Base-by-base conservation (phyloP, 192 early-diverging fungal species). In the Mortierella hygrophila region DNA sequence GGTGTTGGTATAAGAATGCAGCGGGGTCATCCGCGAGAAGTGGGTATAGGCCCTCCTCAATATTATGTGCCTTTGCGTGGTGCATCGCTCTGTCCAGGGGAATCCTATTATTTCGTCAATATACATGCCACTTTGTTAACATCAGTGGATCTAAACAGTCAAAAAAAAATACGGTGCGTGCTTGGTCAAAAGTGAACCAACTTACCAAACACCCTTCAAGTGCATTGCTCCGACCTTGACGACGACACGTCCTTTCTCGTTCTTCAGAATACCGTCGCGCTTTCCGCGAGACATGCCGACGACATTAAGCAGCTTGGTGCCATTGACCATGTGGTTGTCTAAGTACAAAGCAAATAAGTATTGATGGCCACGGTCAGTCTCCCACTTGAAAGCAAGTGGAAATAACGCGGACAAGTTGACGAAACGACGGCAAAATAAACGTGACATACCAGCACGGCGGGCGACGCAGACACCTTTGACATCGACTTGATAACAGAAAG, bases 161-260 rank as follows among this genome's bases (percentile, higher is more conserved):
- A n/a, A 5, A 6, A 6, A 23, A 3, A 52, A 8, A 46, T 37
- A 32, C 46, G 20, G 18, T 9, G 1, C 4, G 49, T 16, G 15
- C 18, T 52, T 4, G 49, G 35, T 35, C 18, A 52, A 20, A 52
- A 52, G 18, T 8, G 21, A 18, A 21, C 41, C 18, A 54, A 83
- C 90, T 87, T 89, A 93, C 96, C 96, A 97, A 73, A 97, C 96
- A 42, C 96, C 96, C 85, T 97, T 97, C 42, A 97, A 88, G 77
- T 95, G 94, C 95, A 97, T 96, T 6, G 96, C 93, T 32, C 96
- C 96, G 4, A 95, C 95, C 88, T 97, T 97, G 73, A 97, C 95
- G 9, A 97, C 96, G 9, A 94, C 93, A 68, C 96, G 91, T 38
- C 94, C 96, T 88, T 96, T 95, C 86, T 97, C 96, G 82, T 96